These are phyloP conservation scores for Hypomyces rosellus DNA, from an alignment of 2,329 filamentous ascomycete species.

Conservation along the genomic window DNA sequence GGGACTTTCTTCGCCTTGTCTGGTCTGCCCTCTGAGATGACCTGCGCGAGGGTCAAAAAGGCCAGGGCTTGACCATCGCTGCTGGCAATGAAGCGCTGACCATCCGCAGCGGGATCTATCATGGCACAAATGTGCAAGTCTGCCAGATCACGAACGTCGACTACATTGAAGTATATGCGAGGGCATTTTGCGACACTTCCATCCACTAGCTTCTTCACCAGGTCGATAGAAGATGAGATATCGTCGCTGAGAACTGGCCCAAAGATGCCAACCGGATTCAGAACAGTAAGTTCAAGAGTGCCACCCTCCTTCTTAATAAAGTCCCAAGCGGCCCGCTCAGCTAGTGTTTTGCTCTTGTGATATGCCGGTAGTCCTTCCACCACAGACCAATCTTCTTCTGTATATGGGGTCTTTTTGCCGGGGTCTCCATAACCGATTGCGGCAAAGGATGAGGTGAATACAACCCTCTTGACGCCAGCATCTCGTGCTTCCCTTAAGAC, in stretches of 20 bases:
- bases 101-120: constrained; percentile 13
- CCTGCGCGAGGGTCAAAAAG: background rate
- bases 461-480: constrained; percentile 31
- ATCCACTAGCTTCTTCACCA: constrained; percentile 1
- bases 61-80: constrained; percentile 2
- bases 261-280: constrained; percentile 23
- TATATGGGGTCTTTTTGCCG: constrained; percentile 33
- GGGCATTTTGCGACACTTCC: constrained; percentile 2
- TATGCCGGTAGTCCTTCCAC: constrained; percentile 10
- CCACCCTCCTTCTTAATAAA: constrained; percentile 21
- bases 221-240: background rate
- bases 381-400: constrained; percentile 29
- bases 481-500: constrained; percentile 5
- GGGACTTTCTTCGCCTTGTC: constrained; percentile 1
- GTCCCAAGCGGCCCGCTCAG: constrained; percentile 24
- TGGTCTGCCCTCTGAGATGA: constrained; percentile 1
- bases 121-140: constrained; percentile 17
- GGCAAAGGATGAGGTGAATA: constrained; percentile 42
- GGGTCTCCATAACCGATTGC: constrained; percentile 31
- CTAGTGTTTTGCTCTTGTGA: constrained; percentile 18
- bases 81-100: constrained; percentile 22
- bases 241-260: constrained; percentile 22
- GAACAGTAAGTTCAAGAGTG: constrained; percentile 17
- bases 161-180: constrained; percentile 19
- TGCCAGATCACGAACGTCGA: constrained; percentile 24